Conservation (phyloP, 2,329 filamentous ascomycete species). For the Colletotrichum tamarilloi region DNA sequence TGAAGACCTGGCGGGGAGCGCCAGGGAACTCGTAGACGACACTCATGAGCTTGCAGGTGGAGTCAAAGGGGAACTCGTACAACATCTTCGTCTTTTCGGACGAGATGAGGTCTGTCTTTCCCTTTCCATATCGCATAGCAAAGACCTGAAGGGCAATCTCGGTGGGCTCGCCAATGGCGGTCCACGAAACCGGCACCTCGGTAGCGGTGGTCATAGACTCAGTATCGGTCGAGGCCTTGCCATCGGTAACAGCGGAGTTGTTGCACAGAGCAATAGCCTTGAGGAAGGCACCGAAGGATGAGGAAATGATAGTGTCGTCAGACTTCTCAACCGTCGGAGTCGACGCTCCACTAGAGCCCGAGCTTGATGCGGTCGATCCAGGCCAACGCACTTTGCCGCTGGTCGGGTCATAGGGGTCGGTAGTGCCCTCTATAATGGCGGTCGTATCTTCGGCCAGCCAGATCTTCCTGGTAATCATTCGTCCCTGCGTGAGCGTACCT, state of each 20-base stretch:
- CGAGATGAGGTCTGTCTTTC: slow-evolving; percentile 48
- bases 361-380: slow-evolving; percentile 47
- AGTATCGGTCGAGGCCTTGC: slow-evolving; percentile 54
- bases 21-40: slow-evolving; percentile 66
- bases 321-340: slow-evolving; percentile 41
- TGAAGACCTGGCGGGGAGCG: slow-evolving; percentile 56
- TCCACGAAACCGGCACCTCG: slow-evolving; percentile 57
- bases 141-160: slow-evolving; percentile 82
- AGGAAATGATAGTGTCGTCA: slow-evolving; percentile 41
- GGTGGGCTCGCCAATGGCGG: slow-evolving; percentile 74
- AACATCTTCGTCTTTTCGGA: slow-evolving; percentile 59
- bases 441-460: slow-evolving; percentile 67
- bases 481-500: slow-evolving; percentile 73
- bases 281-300: slow-evolving; percentile 58
- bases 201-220: slow-evolving; percentile 59
- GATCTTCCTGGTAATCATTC: slow-evolving; percentile 73
- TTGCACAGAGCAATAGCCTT: slow-evolving; percentile 72
- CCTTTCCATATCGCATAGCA: slow-evolving; percentile 73
- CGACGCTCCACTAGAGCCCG: slow-evolving; percentile 41
- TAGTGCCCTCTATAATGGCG: slow-evolving; percentile 64
- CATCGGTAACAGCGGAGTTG: slow-evolving; percentile 61
- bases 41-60: slow-evolving; percentile 79
- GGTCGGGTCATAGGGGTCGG: slow-evolving; percentile 70
- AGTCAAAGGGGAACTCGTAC: slow-evolving; percentile 79
- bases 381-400: slow-evolving; percentile 63